Evolutionary conservation across 176 grass and related monocot genomes (phyloP).

Genomic region (Elymus sibiricus): DNA sequence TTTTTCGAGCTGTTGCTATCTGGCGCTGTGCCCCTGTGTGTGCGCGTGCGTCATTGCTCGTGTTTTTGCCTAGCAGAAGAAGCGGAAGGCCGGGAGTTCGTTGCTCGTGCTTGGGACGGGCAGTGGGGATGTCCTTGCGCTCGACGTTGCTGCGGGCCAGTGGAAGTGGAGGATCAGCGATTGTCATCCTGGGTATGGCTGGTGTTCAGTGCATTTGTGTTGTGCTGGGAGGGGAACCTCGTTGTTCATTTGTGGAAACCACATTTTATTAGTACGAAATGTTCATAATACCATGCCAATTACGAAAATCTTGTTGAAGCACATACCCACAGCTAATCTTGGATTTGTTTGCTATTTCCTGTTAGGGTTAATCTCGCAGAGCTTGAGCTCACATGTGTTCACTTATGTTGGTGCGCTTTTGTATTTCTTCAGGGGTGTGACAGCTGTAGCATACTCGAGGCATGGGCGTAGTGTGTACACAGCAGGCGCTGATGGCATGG

Average conservation of each 20-base stretch:
- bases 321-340: constrained; percentile 12
- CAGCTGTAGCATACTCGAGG: constrained; percentile 58
- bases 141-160: constrained; percentile 60
- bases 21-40: neutral
- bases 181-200: constrained; percentile 65
- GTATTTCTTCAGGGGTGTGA: constrained; percentile 68
- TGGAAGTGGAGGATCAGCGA: constrained; percentile 75
- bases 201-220: neutral
- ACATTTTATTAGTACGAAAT: neutral
- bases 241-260: neutral
- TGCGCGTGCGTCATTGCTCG: constrained; percentile 3
- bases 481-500: constrained; percentile 82
- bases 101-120: constrained; percentile 74
- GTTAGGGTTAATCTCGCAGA: constrained; percentile 14
- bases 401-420: constrained; percentile 11
- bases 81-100: constrained; percentile 52
- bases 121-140: constrained; percentile 63
- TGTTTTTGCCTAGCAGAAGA: constrained; percentile 48
- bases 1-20: neutral
- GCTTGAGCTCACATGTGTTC: neutral
- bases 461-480: constrained; percentile 59
- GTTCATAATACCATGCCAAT: neutral
- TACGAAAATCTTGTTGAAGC: neutral
- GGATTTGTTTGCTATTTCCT: constrained; percentile 1
- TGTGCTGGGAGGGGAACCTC: neutral